These are phyloP conservation scores for Eudorina sp. DNA, from an alignment of 139 green algal species.

Conservation along the genomic window DNA sequence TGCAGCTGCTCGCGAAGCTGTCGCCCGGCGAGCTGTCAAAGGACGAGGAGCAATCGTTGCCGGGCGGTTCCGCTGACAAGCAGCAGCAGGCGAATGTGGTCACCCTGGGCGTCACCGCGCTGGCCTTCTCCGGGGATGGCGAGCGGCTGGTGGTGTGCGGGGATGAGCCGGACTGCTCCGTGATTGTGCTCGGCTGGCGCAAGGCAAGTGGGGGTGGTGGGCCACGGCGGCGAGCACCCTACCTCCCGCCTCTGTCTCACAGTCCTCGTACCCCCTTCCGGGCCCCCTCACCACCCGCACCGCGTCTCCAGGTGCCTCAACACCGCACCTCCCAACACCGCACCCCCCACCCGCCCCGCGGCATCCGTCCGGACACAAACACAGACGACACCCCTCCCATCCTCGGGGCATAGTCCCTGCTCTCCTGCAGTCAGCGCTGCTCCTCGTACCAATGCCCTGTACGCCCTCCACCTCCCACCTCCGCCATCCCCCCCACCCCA, in stretches of 20 bases:
- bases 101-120: conserved; percentile 24
- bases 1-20: background rate
- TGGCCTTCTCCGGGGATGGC: conserved; percentile 57
- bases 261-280: background rate
- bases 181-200: conserved; percentile 52
- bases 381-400: background rate
- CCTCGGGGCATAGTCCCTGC: too few species aligned
- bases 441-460: too few species aligned
- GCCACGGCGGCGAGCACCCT: background rate
- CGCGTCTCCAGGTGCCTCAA: background rate
- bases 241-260: background rate
- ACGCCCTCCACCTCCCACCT: background rate
- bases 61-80: background rate
- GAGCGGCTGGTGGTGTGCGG: conserved; percentile 53
- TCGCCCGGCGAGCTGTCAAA: background rate
- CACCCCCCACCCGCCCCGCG: background rate
- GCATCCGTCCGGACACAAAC: too few species aligned
- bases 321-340: background rate
- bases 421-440: too few species aligned
- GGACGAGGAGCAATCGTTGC: background rate
- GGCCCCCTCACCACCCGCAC: background rate
- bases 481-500: background rate
- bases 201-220: conserved; percentile 32
- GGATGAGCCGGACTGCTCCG: conserved; percentile 49
- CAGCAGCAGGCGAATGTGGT: background rate